Base-by-base conservation (phyloP, 768 basidiomycete species). In the Suillus hirtellus region DNA sequence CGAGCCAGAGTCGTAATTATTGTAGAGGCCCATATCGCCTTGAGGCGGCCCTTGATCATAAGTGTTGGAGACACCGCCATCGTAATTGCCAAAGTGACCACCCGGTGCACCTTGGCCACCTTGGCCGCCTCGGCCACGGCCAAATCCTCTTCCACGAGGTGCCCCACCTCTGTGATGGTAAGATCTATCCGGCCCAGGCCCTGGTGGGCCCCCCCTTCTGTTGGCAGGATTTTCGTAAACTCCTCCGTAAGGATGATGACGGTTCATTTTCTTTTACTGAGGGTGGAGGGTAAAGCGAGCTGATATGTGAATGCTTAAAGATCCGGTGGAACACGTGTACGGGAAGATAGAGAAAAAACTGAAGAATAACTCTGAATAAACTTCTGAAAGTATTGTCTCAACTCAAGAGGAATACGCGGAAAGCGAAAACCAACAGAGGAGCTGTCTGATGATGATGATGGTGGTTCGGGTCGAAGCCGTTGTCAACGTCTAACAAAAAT, bases 191-290 rank as follows among this genome's bases (percentile, higher is more conserved):
- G 86, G 87, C 63, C 89, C 89, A 68, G 86, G 86, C 70, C 86
- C 86, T 66, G 82, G 84, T 64, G 84, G 81, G 63, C 87, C 89
- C 55, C 89, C 89, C 73, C 90, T 86, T 70, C 81, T 77, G 62
- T 86, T 82, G 53, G 79, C 76, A 46, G 81, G 76, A 61, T 79
- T 78, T 65, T 91, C 91, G 81, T 86, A 88, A 72, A 79, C 78
- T 67, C 82, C 73, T 65, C 66, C 82, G 69, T 95, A 95, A 31
- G 93, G 93, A 84, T 94, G 91, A 78, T 93, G 92, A 72, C 92
- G 90, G 78, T 93, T 92, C 92, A 95, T 94, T 75, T 73, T 73
- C 72, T 56, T 56, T 56, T 56, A 56, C 55, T 56, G 55, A 2
- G 52, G 40, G 46, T 50, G 10, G 24, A 35, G 37, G 44, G 19